These are phyloP conservation scores for Xylaria palmicola DNA, from an alignment of 495 filamentous ascomycete genomes.

Conservation along the genomic window DNA sequence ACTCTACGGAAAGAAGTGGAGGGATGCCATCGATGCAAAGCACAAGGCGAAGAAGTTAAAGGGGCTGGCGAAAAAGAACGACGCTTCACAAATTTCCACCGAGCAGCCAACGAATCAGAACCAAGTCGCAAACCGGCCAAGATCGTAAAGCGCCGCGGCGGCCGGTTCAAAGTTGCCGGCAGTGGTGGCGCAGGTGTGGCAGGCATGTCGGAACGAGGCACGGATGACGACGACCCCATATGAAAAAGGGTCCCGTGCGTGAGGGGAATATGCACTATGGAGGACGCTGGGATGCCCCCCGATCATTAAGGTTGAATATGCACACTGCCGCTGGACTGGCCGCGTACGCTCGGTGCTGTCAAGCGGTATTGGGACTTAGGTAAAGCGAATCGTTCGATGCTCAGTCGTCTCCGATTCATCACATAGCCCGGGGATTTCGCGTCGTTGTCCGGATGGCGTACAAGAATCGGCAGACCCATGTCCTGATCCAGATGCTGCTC, in stretches of 20 bases:
- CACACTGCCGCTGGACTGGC: slow-evolving; percentile 1
- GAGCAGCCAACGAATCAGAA: neutral
- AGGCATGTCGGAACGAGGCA: neutral
- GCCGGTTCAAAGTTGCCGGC: neutral
- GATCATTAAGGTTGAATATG: neutral
- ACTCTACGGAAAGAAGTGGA: slow-evolving; percentile 55
- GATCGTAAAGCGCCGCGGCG: neutral
- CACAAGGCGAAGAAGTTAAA: slow-evolving; percentile 29
- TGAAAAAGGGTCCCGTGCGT: neutral
- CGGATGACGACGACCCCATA: slow-evolving; percentile 4
- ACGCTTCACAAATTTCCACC: neutral
- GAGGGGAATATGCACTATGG: neutral
- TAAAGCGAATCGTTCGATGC: neutral
- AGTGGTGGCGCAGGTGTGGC: neutral
- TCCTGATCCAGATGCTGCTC: neutral
- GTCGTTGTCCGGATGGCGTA: neutral
- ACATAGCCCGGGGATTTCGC: neutral
- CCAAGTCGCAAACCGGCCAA: neutral
- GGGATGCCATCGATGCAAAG: slow-evolving; percentile 49
- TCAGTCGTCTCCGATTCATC: neutral
- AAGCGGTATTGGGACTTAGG: neutral
- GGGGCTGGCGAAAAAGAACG: slow-evolving; percentile 10
- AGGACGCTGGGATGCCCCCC: slow-evolving; percentile 10
- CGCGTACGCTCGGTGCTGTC: slow-evolving; percentile 2
- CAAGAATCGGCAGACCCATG: neutral